Evolutionary conservation across 2,329 filamentous ascomycete species (phyloP).

Genomic region (Sporothrix phasma): DNA sequence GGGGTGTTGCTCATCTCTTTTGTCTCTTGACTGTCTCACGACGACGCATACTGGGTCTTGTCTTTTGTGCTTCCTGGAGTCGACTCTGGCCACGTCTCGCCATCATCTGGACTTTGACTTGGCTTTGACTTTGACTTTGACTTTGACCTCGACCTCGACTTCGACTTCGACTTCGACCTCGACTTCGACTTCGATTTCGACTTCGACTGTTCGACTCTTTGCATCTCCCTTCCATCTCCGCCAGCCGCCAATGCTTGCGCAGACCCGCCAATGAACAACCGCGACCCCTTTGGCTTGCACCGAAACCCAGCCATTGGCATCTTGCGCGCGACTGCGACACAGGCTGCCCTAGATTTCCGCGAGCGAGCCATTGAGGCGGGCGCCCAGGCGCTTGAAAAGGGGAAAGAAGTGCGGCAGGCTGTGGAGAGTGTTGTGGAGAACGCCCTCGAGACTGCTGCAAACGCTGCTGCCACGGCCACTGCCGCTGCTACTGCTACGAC

Average conservation of each 20-base stretch:
- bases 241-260: constrained; percentile 7
- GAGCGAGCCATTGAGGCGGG: constrained; percentile 41
- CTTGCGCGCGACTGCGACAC: constrained; percentile 39
- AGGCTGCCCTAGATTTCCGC: constrained; percentile 34
- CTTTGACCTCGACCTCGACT: neutral
- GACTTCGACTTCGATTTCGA: neutral
- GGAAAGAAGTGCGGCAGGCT: constrained; percentile 28
- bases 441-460: constrained; percentile 14
- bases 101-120: neutral
- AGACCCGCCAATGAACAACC: constrained; percentile 29
- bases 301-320: constrained; percentile 32
- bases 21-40: neutral
- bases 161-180: too few species aligned
- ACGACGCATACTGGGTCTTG: neutral
- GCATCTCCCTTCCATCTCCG: neutral
- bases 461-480: constrained; percentile 7
- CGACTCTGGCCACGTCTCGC: neutral
- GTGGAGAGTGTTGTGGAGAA: constrained; percentile 18
- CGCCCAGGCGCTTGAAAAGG: constrained; percentile 37
- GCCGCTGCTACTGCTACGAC: neutral
- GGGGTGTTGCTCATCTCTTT: neutral
- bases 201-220: neutral
- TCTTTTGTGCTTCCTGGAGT: neutral
- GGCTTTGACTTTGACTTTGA: neutral
- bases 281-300: constrained; percentile 34